These are phyloP conservation scores for Cladosporium halotolerans DNA, from an alignment of 2,329 filamentous ascomycete genomes.

Conservation along the genomic window DNA sequence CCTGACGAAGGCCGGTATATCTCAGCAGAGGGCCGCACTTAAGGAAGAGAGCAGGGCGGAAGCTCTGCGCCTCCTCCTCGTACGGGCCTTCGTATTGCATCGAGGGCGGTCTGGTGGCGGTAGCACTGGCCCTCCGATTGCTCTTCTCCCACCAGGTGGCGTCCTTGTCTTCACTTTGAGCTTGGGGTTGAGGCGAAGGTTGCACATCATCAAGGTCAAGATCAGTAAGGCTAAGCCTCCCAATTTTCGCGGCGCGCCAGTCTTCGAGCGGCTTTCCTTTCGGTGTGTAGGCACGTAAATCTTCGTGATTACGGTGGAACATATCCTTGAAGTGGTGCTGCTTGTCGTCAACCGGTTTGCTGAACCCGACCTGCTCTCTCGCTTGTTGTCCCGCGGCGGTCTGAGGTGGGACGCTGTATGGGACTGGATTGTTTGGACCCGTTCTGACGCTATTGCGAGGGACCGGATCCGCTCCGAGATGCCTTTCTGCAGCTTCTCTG, in stretches of 20 bases:
- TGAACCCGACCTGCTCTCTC: constrained; percentile 38
- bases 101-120: constrained; percentile 3
- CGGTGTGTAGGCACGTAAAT: constrained; percentile 42
- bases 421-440: constrained; percentile 19
- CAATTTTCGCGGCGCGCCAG: constrained; percentile 38
- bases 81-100: constrained; percentile 57
- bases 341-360: constrained; percentile 23
- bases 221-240: constrained; percentile 37
- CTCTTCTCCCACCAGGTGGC: constrained; percentile 68
- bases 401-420: constrained; percentile 32
- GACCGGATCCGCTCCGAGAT: constrained; percentile 33
- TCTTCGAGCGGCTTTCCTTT: constrained; percentile 55
- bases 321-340: constrained; percentile 31
- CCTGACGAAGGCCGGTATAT: constrained; percentile 74
- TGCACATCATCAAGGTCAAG: constrained; percentile 33
- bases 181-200: constrained; percentile 1
- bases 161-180: constrained; percentile 14
- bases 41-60: constrained; percentile 76
- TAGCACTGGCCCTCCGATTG: constrained; percentile 19
- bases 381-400: constrained; percentile 31
- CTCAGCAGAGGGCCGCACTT: constrained; percentile 86
- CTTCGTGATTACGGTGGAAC: constrained; percentile 34
- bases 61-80: constrained; percentile 60
- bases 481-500: constrained; percentile 27
- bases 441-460: constrained; percentile 26